A percentile compares a stretch with the other conserved stretches of the same genome.
Evolutionary conservation across 129 eudicot genomes (phyloP).

Genomic region (Ambrosia artemisiifolia): DNA sequence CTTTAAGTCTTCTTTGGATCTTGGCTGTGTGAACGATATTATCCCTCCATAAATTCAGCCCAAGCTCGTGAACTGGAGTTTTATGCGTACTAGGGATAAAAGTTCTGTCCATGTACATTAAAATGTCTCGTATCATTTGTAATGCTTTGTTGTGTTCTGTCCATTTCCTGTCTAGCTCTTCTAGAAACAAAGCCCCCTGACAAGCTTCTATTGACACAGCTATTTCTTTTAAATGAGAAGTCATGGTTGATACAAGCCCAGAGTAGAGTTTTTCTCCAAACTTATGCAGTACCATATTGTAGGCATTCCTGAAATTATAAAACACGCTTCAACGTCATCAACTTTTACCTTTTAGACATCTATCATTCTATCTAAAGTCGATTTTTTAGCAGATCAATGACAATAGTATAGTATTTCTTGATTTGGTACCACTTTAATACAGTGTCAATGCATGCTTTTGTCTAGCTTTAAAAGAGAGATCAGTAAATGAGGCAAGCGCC

Average conservation of each 20-base stretch:
- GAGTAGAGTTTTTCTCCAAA: constrained; percentile 49
- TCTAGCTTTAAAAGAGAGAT: not conserved
- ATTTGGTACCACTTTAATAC: not conserved
- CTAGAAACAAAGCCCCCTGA: constrained; percentile 9
- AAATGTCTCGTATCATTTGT: constrained; percentile 1
- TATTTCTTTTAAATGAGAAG: constrained; percentile 3
- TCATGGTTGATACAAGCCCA: constrained; percentile 39
- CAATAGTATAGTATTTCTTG: not conserved
- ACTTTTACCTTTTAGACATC: not conserved
- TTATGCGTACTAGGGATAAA: constrained; percentile 6
- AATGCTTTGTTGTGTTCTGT: constrained; percentile 9
- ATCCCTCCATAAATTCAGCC: constrained; percentile 1
- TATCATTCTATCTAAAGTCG: not conserved
- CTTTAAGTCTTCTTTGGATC: not conserved
- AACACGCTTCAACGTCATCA: not conserved
- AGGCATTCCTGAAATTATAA: constrained; percentile 41
- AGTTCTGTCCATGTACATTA: constrained; percentile 5
- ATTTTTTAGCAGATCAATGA: not conserved
- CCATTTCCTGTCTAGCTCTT: constrained; percentile 2
- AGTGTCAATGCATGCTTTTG: not conserved
- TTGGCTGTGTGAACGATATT: not conserved
- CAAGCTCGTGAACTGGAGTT: not conserved
- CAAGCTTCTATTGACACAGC: not conserved
- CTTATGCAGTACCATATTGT: constrained; percentile 60
- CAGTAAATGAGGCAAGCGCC: not conserved